Conservation (phyloP, 2,329 filamentous ascomycete species). For the Phoma herbarum region DNA sequence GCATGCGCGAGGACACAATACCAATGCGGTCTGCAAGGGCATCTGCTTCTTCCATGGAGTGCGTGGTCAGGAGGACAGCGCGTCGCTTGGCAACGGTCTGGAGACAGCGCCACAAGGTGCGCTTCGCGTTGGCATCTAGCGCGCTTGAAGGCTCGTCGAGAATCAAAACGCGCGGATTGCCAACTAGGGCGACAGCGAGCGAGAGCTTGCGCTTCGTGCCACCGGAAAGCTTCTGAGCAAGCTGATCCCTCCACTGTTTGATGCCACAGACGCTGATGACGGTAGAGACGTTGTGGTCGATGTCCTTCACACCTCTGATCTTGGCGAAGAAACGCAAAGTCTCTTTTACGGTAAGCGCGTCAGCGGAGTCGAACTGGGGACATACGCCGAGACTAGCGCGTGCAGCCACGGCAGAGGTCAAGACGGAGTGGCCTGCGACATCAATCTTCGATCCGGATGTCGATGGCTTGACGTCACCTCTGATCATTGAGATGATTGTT, state of each 20-base stretch:
- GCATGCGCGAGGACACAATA: constrained; percentile 81
- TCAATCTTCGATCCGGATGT: constrained; percentile 73
- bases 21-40: constrained; percentile 86
- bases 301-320: constrained; percentile 76
- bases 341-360: constrained; percentile 86
- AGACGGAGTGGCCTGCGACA: constrained; percentile 75
- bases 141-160: constrained; percentile 89
- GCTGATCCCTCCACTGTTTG: constrained; percentile 71
- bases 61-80: constrained; percentile 86
- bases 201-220: constrained; percentile 91
- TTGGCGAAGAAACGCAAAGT: constrained; percentile 87
- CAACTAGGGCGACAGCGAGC: constrained; percentile 89
- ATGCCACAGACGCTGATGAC: constrained; percentile 82
- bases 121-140: constrained; percentile 80
- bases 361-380: constrained; percentile 77
- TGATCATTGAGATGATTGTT: constrained; percentile 85
- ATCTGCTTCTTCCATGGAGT: constrained; percentile 92
- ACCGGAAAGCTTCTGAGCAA: constrained; percentile 80
- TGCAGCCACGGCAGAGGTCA: constrained; percentile 70
- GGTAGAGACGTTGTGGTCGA: constrained; percentile 78
- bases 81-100: constrained; percentile 78
- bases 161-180: constrained; percentile 87
- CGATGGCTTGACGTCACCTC: constrained; percentile 80
- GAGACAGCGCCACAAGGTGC: constrained; percentile 92
- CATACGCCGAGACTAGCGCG: constrained; percentile 83